Evolutionary conservation across 192 early-diverging fungal species (phyloP).

Genomic region (Helicostylum pulchrum): DNA sequence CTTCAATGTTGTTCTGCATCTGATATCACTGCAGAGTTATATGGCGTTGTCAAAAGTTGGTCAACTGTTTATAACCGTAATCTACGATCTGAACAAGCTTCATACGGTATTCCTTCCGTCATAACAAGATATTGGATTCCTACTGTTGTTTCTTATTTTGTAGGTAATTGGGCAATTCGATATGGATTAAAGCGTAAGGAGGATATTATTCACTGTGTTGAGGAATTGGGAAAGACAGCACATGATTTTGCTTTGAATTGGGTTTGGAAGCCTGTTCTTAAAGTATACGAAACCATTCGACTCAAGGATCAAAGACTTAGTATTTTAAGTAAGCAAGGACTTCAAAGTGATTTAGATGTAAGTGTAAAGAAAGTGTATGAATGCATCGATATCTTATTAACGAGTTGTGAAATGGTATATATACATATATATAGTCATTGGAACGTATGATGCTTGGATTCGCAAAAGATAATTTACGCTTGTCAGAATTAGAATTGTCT

Average conservation of each 20-base stretch:
- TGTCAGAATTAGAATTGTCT: constrained; percentile 50
- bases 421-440: constrained; percentile 50
- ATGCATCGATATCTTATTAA: too few relatives aligned
- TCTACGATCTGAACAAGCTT: constrained; percentile 26
- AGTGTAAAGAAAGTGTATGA: constrained; percentile 12
- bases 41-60: constrained; percentile 26
- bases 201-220: constrained; percentile 46
- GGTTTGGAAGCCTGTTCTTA: constrained; percentile 69
- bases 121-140: constrained; percentile 74
- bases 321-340: constrained; percentile 68
- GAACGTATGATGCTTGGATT: constrained; percentile 89
- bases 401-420: neutral
- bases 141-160: constrained; percentile 33
- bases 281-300: constrained; percentile 78
- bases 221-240: constrained; percentile 52
- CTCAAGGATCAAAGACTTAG: constrained; percentile 76
- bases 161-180: constrained; percentile 43
- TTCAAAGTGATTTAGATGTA: constrained; percentile 76
- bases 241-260: constrained; percentile 71
- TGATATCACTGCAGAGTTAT: neutral
- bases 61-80: constrained; percentile 37
- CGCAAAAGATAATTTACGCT: constrained; percentile 48
- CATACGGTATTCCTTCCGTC: constrained; percentile 54
- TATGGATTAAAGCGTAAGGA: constrained; percentile 50
- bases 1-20: neutral